These are phyloP conservation scores for Garcia nutans DNA, from an alignment of 345 rosid species.

Conservation along the genomic window DNA sequence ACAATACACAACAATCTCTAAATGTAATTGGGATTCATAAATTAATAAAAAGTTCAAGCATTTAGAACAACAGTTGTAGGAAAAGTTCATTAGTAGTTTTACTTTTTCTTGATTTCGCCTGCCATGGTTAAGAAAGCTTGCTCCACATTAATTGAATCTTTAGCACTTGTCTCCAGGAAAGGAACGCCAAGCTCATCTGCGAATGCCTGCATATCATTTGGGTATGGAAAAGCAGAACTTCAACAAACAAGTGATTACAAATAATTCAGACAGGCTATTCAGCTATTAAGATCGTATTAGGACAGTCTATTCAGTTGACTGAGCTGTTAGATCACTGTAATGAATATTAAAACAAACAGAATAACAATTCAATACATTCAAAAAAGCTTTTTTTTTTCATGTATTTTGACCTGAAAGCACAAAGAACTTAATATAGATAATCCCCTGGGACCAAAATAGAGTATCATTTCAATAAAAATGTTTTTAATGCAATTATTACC, in stretches of 20 bases:
- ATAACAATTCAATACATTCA: neutral
- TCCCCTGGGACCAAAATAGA: neutral
- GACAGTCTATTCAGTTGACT: neutral
- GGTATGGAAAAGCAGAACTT: conserved; percentile 16
- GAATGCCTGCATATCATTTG: conserved; percentile 48
- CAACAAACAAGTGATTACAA: neutral
- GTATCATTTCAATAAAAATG: neutral
- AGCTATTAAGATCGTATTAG: neutral
- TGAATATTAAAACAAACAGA: neutral
- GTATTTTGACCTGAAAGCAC: neutral
- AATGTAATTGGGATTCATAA: neutral
- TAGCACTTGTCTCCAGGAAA: conserved; percentile 84
- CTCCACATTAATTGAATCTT: conserved; percentile 77
- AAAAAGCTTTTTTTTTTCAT: neutral
- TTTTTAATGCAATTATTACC: neutral
- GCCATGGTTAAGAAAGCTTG: conserved; percentile 86
- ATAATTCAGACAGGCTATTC: neutral
- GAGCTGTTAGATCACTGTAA: neutral
- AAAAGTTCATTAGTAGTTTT: conserved; percentile 7
- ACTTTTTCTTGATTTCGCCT: conserved; percentile 75
- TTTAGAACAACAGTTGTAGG: neutral
- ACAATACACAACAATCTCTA: neutral
- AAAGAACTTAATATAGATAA: neutral
- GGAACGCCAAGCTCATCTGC: conserved; percentile 83
- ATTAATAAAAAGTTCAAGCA: neutral